Conservation (phyloP, 352 stramenopile species). For the Thalassiosira sp. region DNA sequence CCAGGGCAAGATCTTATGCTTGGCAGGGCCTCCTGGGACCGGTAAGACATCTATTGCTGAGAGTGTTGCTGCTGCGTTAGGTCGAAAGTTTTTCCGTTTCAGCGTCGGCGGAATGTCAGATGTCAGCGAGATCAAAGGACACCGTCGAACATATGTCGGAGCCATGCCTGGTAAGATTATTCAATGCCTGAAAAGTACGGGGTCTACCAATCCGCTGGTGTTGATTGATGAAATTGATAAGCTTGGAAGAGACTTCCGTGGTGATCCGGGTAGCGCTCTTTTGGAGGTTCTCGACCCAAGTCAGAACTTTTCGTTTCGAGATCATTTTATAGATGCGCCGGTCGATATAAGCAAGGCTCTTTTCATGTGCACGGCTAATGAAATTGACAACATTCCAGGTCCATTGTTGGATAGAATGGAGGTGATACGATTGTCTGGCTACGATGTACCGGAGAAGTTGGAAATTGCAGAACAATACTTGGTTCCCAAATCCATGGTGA, state of each 20-base stretch:
- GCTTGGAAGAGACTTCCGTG: constrained; percentile 83
- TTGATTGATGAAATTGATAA: constrained; percentile 97
- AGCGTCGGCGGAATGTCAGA: constrained; percentile 95
- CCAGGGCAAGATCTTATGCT: constrained; percentile 97
- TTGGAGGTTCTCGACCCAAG: constrained; percentile 96
- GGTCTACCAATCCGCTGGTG: constrained; percentile 96
- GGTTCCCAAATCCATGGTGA: constrained; percentile 94
- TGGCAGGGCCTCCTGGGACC: constrained; percentile 92
- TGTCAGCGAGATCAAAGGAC: constrained; percentile 98
- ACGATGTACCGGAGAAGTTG: constrained; percentile 96
- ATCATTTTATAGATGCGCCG: constrained; percentile 98
- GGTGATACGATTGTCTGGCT: constrained; percentile 94
- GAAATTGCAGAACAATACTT: constrained; percentile 97
- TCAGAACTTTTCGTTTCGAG: constrained; percentile 96
- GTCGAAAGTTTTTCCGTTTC: constrained; percentile 98
- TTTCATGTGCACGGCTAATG: constrained; percentile 97
- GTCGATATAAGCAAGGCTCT: constrained; percentile 96
- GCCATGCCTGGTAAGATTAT: constrained; percentile 99
- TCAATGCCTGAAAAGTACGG: constrained; percentile 96
- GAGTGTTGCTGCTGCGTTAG: constrained; percentile 94
- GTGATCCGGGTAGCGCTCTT: constrained; percentile 94
- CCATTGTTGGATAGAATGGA: constrained; percentile 99
- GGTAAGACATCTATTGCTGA: constrained; percentile 90
- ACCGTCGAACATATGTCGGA: constrained; percentile 97
- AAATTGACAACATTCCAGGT: constrained; percentile 94